Evolutionary conservation across 805 yeast genomes (phyloP).

Genomic region (Pichia californica): DNA sequence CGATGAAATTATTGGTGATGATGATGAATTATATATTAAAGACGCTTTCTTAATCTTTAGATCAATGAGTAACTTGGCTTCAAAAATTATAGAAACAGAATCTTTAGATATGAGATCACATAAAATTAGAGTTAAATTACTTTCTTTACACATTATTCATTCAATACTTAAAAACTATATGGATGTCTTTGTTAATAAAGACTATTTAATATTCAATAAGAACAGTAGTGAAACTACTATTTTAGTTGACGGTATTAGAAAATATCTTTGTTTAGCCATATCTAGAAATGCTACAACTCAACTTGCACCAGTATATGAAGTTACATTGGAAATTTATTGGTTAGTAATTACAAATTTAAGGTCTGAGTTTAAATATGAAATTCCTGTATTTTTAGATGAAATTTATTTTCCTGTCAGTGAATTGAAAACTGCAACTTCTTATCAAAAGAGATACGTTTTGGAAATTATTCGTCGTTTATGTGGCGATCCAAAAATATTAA

Average conservation of each 20-base stretch:
- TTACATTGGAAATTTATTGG: slow-evolving; percentile 92
- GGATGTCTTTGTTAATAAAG: slow-evolving; percentile 63
- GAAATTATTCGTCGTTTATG: slow-evolving; percentile 76
- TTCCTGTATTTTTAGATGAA: slow-evolving; percentile 88
- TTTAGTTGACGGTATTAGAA: slow-evolving; percentile 74
- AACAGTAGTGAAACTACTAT: slow-evolving; percentile 48
- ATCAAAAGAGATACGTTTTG: slow-evolving; percentile 84
- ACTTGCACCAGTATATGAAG: slow-evolving; percentile 84
- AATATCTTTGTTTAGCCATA: slow-evolving; percentile 73
- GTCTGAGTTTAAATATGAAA: slow-evolving; percentile 83
- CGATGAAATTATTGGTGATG: slow-evolving; percentile 39
- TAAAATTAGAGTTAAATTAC: slow-evolving; percentile 82
- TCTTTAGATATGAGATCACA: slow-evolving; percentile 83
- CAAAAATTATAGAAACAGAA: slow-evolving; percentile 72
- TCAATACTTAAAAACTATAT: slow-evolving; percentile 80
- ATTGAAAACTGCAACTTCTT: slow-evolving; percentile 83
- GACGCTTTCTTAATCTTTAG: slow-evolving; percentile 92
- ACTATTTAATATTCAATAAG: slow-evolving; percentile 46
- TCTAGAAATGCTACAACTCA: slow-evolving; percentile 92
- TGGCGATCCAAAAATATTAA: slow-evolving; percentile 81
- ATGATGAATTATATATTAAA: slow-evolving; percentile 65
- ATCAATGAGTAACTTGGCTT: slow-evolving; percentile 90
- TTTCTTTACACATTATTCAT: slow-evolving; percentile 83
- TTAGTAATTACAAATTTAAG: slow-evolving; percentile 75
- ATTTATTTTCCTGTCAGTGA: slow-evolving; percentile 93